phyloP scores from a whole-genome alignment of 2,329 filamentous ascomycete genomes.

The Diplocarpon rosae region DNA sequence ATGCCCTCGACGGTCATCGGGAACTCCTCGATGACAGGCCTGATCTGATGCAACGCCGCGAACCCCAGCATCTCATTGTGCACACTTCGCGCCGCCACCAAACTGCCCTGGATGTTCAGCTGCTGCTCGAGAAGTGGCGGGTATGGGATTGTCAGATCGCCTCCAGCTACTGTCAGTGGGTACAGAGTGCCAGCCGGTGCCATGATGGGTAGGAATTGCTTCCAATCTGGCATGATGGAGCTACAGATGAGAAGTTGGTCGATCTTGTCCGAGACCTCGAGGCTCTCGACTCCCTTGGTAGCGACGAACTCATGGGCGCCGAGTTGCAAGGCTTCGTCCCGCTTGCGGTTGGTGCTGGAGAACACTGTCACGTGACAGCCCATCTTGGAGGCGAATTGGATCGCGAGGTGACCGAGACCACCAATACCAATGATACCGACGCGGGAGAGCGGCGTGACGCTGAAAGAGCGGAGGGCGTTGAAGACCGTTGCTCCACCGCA shows the following conservation, averaged over 20 bases:
- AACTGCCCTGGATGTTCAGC: slow-evolving; percentile 22
- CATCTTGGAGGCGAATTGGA: slow-evolving; percentile 53
- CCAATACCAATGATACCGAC: slow-evolving; percentile 43
- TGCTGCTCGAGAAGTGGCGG: slow-evolving; percentile 20
- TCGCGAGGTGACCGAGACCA: slow-evolving; percentile 51
- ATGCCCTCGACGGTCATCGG: slow-evolving; percentile 40
- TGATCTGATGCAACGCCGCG: slow-evolving; percentile 46
- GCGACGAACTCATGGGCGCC: slow-evolving; percentile 52
- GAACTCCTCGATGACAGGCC: slow-evolving; percentile 45
- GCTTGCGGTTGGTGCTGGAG: slow-evolving; percentile 49
- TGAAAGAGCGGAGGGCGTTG: slow-evolving; percentile 29
- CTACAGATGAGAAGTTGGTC: slow-evolving; percentile 26
- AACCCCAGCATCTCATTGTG: slow-evolving; percentile 50
- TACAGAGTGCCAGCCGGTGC: slow-evolving; percentile 48
- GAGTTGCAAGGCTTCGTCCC: slow-evolving; percentile 46
- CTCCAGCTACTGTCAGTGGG: slow-evolving; percentile 53
- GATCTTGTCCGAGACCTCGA: slow-evolving; percentile 24
- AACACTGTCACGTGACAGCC: slow-evolving; percentile 49
- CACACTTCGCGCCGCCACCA: slow-evolving; percentile 30
- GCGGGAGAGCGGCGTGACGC: slow-evolving; percentile 22
- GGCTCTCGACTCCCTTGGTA: slow-evolving; percentile 30
- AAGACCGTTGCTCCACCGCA: slow-evolving; percentile 34
- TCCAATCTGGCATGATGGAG: slow-evolving; percentile 40
- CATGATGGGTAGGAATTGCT: slow-evolving; percentile 51
- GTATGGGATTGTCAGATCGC: slow-evolving; percentile 24